Conservation (phyloP, 768 basidiomycete species). For the Harrya chromipes region DNA sequence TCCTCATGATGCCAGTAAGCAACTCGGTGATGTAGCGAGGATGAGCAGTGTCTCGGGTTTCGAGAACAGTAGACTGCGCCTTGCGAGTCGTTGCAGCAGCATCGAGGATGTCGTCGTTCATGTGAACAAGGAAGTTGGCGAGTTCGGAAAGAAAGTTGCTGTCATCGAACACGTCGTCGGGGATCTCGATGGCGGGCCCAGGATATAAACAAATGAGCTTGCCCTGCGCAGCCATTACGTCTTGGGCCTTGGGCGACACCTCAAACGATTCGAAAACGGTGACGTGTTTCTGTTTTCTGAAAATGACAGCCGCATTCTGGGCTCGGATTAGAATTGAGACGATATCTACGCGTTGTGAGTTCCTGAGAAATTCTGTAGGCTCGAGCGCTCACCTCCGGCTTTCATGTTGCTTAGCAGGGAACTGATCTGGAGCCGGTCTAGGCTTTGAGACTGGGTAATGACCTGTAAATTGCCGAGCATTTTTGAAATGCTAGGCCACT, state of each 20-base stretch:
- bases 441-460: slow-evolving; percentile 1
- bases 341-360: slow-evolving; percentile 28
- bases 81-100: slow-evolving; percentile 28
- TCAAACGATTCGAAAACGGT: slow-evolving; percentile 46
- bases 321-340: slow-evolving; percentile 36
- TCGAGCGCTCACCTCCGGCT: slow-evolving; percentile 14
- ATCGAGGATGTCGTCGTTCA: slow-evolving; percentile 31
- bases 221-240: slow-evolving; percentile 36
- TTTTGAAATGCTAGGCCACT: slow-evolving; percentile 27
- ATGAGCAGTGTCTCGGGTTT: slow-evolving; percentile 23
- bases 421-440: slow-evolving; percentile 6
- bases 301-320: slow-evolving; percentile 46
- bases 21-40: slow-evolving; percentile 47
- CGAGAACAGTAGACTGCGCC: slow-evolving; percentile 18
- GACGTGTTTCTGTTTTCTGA: slow-evolving; percentile 22
- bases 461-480: slow-evolving; percentile 22
- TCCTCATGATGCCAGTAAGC: slow-evolving; percentile 42
- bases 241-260: slow-evolving; percentile 31
- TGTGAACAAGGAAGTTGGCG: slow-evolving; percentile 34
- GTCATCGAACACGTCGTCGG: slow-evolving; percentile 26
- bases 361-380: neutral
- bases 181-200: slow-evolving; percentile 38
- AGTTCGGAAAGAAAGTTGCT: slow-evolving; percentile 33
- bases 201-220: slow-evolving; percentile 45
- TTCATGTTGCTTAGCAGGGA: slow-evolving; percentile 7